Conservation (phyloP, 2,329 filamentous ascomycete species). For the Didymella arachidicola region DNA sequence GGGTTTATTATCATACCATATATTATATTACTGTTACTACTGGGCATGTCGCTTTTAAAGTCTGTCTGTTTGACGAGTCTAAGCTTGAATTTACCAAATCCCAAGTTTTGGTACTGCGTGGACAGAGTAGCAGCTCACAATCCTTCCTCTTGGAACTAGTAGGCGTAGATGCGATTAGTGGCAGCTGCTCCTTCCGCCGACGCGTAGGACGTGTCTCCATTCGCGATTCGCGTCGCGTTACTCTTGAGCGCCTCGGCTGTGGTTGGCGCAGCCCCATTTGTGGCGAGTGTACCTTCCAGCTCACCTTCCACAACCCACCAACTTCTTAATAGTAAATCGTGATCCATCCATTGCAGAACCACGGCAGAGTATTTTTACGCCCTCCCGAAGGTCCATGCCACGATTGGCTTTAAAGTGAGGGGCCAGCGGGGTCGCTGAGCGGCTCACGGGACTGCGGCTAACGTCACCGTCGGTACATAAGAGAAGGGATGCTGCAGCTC, state of each 20-base stretch:
- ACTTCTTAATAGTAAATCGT: neutral
- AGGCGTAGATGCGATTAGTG: no score
- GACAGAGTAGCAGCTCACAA: no score
- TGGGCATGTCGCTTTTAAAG: neutral
- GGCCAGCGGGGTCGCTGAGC: slow-evolving; percentile 14
- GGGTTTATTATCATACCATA: neutral
- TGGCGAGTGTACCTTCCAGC: neutral
- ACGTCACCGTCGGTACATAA: slow-evolving; percentile 8
- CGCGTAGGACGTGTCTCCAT: neutral
- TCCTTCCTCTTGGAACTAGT: no score
- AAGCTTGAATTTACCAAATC: no score
- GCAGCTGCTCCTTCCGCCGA: neutral
- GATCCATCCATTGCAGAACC: neutral
- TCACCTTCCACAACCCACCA: neutral
- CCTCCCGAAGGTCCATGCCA: neutral
- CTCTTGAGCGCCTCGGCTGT: neutral
- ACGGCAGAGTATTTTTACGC: neutral
- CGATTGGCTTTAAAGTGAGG: slow-evolving; percentile 10
- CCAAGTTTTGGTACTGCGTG: no score
- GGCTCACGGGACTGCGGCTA: slow-evolving; percentile 14
- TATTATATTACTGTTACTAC: neutral
- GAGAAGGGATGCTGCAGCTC: slow-evolving; percentile 10
- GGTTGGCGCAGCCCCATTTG: neutral
- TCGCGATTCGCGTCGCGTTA: neutral
- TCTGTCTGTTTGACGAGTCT: neutral